Evolutionary conservation across 768 basidiomycete species (phyloP), one percentile per base, ranked within the genome.

Genomic region (Pulveroboletus sp.): DNA sequence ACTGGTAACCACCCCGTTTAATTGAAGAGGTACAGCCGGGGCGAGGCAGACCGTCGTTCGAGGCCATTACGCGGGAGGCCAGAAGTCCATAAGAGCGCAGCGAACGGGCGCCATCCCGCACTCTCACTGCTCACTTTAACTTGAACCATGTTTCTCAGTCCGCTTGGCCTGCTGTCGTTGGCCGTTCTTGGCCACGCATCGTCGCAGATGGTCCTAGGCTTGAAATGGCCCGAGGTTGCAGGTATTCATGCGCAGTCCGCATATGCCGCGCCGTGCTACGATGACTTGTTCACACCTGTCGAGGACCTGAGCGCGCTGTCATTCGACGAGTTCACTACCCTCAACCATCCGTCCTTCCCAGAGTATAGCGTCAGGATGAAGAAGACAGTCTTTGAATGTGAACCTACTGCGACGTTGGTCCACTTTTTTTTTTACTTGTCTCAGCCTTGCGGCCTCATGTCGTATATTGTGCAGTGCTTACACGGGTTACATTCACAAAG

Each of bases 401-500:
- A 53, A 53, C n/a, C 61, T 5, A 6, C 14, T 16, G 14, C 13
- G 12, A 29, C 8, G 27, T 29, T 29, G 27, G 27, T 29, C 27
- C 27, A 29, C 12, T 11, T 29, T 29, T 11, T 29, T 11, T 29
- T 9, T 27, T 9, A 11, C 27, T 9, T 29, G 8, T 29, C 61
- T 12, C 80, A 77, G 12, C 62, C 44, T 34, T 53, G 39, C 12
- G 21, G 19, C 42, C 40, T 55, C 46, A 55, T 39, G 46, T 55
- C 24, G 44, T 46, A 14, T 3, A 14, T 19, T 29, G 27, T 29
- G 24, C 27, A 83, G 80, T 19, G 67, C 75, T 1, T 86, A 81
- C 60, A 83, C 82, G 0, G 84, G 84, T 10, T 85, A 85, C 55
- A 82, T 86, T 45, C 84, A 85, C 50, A 73, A 82, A 36, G 70